Evolutionary conservation across 2,329 filamentous ascomycete genomes (phyloP).

Genomic region (Alternaria brassicae): DNA sequence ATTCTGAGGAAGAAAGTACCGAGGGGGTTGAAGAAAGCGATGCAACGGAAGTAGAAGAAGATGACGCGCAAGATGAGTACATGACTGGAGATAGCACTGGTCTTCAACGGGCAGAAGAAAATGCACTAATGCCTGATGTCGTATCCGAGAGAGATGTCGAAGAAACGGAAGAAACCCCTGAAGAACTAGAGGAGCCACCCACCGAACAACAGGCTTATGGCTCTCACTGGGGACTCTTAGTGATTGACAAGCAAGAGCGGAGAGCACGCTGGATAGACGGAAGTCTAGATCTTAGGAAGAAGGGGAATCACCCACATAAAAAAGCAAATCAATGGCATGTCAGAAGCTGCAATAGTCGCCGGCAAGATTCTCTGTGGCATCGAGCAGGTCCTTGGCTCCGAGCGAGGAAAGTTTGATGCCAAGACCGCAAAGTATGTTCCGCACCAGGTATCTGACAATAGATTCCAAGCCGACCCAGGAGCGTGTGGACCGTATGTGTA

Average conservation of each 20-base stretch:
- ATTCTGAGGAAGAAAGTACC: too few species aligned
- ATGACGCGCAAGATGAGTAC: too few species aligned
- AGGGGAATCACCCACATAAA: neutral
- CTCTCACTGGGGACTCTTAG: neutral
- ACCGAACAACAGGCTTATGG: too few species aligned
- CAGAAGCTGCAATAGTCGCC: neutral
- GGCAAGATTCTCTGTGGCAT: neutral
- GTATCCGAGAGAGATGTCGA: too few species aligned
- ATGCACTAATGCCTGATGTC: too few species aligned
- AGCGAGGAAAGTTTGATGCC: neutral
- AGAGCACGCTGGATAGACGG: neutral
- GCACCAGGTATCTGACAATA: neutral
- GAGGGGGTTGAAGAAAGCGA: neutral
- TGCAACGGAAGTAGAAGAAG: too few species aligned
- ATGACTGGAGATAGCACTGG: too few species aligned
- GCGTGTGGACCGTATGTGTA: neutral
- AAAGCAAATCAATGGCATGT: neutral
- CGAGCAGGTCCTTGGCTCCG: neutral
- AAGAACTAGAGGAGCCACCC: too few species aligned
- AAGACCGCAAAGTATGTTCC: neutral
- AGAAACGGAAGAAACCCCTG: too few species aligned
- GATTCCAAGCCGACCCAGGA: neutral
- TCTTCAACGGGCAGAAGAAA: too few species aligned
- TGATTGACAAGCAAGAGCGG: neutral
- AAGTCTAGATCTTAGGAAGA: neutral